These are phyloP conservation scores for Dendrocalamus latiflorus DNA, from an alignment of 202 grass and related monocot species.

Conservation along the genomic window DNA sequence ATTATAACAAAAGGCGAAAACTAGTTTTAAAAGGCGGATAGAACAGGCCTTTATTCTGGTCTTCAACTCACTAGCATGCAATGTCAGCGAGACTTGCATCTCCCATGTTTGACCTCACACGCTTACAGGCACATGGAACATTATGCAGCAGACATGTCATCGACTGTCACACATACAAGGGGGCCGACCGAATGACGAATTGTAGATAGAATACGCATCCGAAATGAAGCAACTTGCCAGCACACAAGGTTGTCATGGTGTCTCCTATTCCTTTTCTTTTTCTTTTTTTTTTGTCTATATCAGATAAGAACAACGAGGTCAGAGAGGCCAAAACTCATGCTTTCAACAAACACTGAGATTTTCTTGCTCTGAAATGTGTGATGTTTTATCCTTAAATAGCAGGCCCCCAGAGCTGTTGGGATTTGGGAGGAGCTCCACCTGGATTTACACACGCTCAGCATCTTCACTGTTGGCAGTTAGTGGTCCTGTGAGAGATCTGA, in stretches of 20 bases:
- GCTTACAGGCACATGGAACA: neutral
- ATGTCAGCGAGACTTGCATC: neutral
- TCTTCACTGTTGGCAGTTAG: slow-evolving; percentile 18
- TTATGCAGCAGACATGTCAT: no score
- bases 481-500: slow-evolving; percentile 29
- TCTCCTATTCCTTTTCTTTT: neutral
- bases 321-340: no score
- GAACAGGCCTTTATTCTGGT: no score
- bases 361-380: neutral
- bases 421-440: neutral
- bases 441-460: neutral
- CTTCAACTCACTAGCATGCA: neutral
- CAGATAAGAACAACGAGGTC: neutral
- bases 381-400: neutral
- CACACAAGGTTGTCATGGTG: neutral
- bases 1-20: no score
- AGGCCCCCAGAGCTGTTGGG: neutral
- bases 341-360: neutral
- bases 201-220: neutral
- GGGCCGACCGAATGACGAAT: neutral
- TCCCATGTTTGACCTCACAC: neutral
- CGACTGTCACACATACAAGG: neutral
- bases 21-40: no score
- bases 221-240: neutral
- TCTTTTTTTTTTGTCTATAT: neutral